A percentile compares a stretch with the other conserved stretches of the same genome.
Conservation (phyloP, 1,139 yeast genomes). For the Yamadazyma diddensiae region DNA sequence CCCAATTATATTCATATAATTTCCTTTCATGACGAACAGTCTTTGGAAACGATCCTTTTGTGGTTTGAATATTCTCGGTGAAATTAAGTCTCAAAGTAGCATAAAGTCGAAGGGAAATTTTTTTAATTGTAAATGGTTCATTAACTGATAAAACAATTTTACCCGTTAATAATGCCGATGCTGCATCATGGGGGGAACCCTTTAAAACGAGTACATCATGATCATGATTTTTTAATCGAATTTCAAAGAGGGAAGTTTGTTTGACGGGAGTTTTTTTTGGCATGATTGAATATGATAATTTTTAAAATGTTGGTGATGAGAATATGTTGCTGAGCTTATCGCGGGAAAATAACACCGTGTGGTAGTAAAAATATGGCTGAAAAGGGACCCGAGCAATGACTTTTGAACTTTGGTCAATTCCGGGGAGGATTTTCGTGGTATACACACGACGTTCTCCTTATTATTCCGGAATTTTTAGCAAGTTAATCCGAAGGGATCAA, state of each 20-base stretch:
- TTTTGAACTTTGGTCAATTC: no score
- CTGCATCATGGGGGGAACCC: slow-evolving; percentile 75
- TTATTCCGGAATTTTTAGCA: no score
- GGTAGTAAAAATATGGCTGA: no score
- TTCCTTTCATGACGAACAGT: slow-evolving; percentile 59
- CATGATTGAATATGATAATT: no score
- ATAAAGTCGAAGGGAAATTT: slow-evolving; percentile 58
- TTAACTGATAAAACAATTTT: slow-evolving; percentile 70
- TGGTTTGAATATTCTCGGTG: slow-evolving; percentile 47
- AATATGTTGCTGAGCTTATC: no score
- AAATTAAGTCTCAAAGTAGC: slow-evolving; percentile 63
- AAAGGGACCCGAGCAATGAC: no score
- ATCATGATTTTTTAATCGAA: slow-evolving; percentile 62
- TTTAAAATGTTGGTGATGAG: no score
- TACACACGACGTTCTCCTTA: no score
- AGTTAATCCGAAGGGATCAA: no score
- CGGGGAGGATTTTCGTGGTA: no score
- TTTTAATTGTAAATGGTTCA: slow-evolving; percentile 72
- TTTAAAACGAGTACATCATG: slow-evolving; percentile 79
- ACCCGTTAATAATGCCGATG: slow-evolving; percentile 74
- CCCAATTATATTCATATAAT: slow-evolving; percentile 78
- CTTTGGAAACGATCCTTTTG: slow-evolving; percentile 46
- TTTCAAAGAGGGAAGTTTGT: slow-evolving; percentile 53
- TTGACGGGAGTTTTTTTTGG: slow-evolving; percentile 15
- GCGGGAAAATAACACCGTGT: no score